phyloP scores from a whole-genome alignment of 1,139 yeast genomes.

The Hyphopichia burtonii region DNA sequence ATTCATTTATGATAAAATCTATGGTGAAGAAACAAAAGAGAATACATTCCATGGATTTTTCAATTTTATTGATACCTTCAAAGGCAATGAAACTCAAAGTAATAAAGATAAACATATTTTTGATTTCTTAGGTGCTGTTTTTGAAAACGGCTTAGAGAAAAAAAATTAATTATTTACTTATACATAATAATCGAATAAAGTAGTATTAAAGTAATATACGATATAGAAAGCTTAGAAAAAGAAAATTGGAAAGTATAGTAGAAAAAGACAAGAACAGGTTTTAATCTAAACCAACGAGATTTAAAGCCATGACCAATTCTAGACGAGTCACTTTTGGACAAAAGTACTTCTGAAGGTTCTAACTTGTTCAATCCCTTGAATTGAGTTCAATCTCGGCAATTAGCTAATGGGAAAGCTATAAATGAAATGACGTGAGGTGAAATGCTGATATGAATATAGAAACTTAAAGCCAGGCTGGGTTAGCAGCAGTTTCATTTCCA shows the following conservation, averaged over 20 bases:
- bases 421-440: no score
- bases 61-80: slow-evolving; percentile 80
- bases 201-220: not conserved
- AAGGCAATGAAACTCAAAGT: slow-evolving; percentile 26
- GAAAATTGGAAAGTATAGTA: not conserved
- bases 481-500: slow-evolving; percentile 4
- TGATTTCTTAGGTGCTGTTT: slow-evolving; percentile 69
- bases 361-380: no score
- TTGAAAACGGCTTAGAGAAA: slow-evolving; percentile 25
- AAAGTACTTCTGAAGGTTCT: no score
- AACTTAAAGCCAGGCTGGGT: slow-evolving; percentile 12
- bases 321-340: no score
- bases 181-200: no score
- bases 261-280: no score
- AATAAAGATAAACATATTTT: slow-evolving; percentile 51
- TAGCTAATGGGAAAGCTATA: no score
- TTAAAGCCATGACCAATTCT: no score
- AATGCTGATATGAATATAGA: no score
- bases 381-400: no score
- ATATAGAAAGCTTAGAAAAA: not conserved
- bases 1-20: slow-evolving; percentile 87
- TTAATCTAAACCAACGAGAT: no score
- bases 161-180: not conserved
- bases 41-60: slow-evolving; percentile 88
- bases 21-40: slow-evolving; percentile 82